Conservation (phyloP, 2,329 filamentous ascomycete species). For the Ceratocystis harringtonii region DNA sequence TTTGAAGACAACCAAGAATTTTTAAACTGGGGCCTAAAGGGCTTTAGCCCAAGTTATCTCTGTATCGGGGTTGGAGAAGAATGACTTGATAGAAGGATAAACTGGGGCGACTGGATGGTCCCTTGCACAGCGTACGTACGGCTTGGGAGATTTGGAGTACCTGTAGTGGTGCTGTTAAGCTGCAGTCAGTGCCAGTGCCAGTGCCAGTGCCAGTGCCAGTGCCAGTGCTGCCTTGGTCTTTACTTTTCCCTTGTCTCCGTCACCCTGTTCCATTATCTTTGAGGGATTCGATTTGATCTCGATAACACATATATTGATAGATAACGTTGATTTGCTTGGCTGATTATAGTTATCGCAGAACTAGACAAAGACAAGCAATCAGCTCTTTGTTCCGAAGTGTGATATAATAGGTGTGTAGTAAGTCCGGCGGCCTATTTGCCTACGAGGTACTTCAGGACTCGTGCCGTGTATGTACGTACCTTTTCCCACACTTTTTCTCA, state of each 20-base stretch:
- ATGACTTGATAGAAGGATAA: not conserved
- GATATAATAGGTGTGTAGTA: no score
- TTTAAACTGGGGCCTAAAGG: constrained; percentile 5
- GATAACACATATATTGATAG: not conserved
- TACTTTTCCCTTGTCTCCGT: not conserved
- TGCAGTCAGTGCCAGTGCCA: no score
- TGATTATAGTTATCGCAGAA: not conserved
- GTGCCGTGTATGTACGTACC: no score
- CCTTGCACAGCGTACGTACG: not conserved
- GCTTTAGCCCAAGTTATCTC: constrained; percentile 13
- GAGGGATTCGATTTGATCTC: not conserved
- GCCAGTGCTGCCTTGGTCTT: no score
- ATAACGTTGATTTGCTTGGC: not conserved
- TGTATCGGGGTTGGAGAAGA: not conserved
- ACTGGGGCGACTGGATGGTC: not conserved
- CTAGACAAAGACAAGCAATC: no score
- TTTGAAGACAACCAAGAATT: constrained; percentile 8
- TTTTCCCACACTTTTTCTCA: no score
- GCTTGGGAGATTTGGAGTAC: no score
- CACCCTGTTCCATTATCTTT: constrained; percentile 1
- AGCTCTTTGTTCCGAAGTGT: no score
- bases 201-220: no score
- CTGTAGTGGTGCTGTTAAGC: no score
- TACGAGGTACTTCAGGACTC: no score
- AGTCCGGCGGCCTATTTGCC: no score